Conservation (phyloP, 164 flowering plant species). For the Vitis amurensis region DNA sequence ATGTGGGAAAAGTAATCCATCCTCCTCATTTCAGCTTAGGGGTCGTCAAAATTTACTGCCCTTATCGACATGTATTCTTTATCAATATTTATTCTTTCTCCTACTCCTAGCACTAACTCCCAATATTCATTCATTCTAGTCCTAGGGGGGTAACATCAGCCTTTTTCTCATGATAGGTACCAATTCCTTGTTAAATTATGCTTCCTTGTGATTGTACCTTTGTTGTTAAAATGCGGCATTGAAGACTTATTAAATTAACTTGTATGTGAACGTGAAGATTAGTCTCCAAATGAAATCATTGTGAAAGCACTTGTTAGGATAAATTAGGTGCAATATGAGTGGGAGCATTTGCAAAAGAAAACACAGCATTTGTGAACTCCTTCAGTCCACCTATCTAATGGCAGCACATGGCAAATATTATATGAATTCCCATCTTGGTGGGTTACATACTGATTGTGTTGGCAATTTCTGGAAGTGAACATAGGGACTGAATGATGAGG, state of each 20-base stretch:
- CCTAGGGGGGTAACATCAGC: not conserved
- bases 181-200: not conserved
- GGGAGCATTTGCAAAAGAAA: not conserved
- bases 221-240: not conserved
- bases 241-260: too few relatives aligned
- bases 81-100: not conserved
- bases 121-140: too few relatives aligned
- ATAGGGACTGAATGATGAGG: slow-evolving; percentile 5
- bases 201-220: not conserved
- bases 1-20: not conserved
- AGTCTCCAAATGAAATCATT: not conserved
- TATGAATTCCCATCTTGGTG: not conserved
- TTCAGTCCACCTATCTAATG: not conserved
- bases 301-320: not conserved
- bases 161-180: slow-evolving; percentile 5
- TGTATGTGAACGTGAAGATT: not conserved
- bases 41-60: not conserved
- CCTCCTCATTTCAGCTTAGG: not conserved
- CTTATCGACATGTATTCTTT: not conserved
- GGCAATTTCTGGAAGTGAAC: not conserved
- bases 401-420: not conserved
- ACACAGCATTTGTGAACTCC: not conserved
- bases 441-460: slow-evolving; percentile 3
- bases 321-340: too few relatives aligned
- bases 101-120: not conserved